Base-by-base conservation (phyloP, 2,329 filamentous ascomycete species). In the Lizonia empirigonia region DNA sequence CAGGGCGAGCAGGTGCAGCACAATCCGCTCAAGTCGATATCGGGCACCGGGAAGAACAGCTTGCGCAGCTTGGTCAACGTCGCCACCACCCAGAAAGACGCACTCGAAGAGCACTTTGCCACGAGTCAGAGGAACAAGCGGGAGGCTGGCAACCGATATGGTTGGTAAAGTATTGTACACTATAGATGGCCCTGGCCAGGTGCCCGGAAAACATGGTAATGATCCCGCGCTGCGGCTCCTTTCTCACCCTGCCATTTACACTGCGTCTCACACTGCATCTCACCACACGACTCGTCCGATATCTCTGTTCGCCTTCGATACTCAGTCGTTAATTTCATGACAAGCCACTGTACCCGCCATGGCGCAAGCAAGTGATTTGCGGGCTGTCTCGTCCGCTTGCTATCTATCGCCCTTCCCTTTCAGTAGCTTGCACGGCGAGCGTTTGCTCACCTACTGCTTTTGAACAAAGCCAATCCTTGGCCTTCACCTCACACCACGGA, bases 71-170 rank as follows among this genome's bases (percentile, higher is more conserved):
- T 97, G 63, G 89, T 97, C 60, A 91, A 85, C 73, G 88, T 88
- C 55, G 92, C 90, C 20, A 85, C 85, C 60, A 89, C 81, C 56
- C 91, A 97, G 75, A 86, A 86, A 68, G 91, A 96, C 9, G 91
- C 91, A 2, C 77, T 97, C 60, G 91, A 97, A 74, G 93, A 97
- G 67, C 92, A 90, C 70, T 97, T 96, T 77, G 91, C 91, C 16
- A 80, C 86, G 60, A 90, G 91, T 5, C 86, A 84, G 76, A 84
- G 82, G 63, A 94, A 92, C 67, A 86, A 90, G 72, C 87, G 84
- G 63, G 91, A 96, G 70, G 90, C 90, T 16, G 89, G 89, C 4
- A 86, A 84, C 50, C 85, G 84, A 64, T 97, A 97, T 76, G 92
- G 92, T 5, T 97, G 91, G 90, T 87, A 49, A 48, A n/a, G 20